Conservation (phyloP, 2,329 filamentous ascomycete genomes). For the Fusarium domesticum region DNA sequence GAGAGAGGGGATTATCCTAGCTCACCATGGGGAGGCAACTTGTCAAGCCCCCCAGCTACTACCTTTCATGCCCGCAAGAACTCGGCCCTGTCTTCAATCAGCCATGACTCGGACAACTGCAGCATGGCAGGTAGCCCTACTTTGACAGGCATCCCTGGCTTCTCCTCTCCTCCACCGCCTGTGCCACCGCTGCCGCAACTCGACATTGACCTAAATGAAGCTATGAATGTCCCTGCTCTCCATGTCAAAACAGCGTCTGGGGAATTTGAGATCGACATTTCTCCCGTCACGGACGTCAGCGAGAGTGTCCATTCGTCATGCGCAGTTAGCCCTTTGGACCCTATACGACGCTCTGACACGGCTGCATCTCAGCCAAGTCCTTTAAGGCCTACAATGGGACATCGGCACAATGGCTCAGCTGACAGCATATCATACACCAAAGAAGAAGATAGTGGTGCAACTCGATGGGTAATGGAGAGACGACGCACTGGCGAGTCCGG, state of each 20-base stretch:
- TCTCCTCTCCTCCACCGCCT: constrained; percentile 28
- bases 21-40: constrained; percentile 38
- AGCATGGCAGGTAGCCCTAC: constrained; percentile 52
- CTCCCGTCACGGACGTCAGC: constrained; percentile 18
- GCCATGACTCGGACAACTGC: constrained; percentile 46
- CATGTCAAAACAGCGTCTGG: constrained; percentile 9
- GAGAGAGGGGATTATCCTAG: constrained; percentile 47
- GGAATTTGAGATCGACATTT: constrained; percentile 15
- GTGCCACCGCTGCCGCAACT: constrained; percentile 16
- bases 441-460: constrained; percentile 57
- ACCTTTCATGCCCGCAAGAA: constrained; percentile 45
- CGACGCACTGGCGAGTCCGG: constrained; percentile 64
- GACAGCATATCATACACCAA: constrained; percentile 71
- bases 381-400: constrained; percentile 35
- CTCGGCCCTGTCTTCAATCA: constrained; percentile 49
- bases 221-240: constrained; percentile 9
- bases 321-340: constrained; percentile 22
- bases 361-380: constrained; percentile 9
- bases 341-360: constrained; percentile 14
- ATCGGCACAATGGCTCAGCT: constrained; percentile 54
- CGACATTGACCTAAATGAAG: constrained; percentile 11
- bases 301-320: constrained; percentile 18
- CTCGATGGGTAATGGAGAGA: constrained; percentile 67
- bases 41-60: constrained; percentile 18
- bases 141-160: constrained; percentile 39